Evolutionary conservation across 2,329 filamentous ascomycete genomes (phyloP), one percentile per base, ranked within the genome.

Genomic region (Xylariaceae sp.): DNA sequence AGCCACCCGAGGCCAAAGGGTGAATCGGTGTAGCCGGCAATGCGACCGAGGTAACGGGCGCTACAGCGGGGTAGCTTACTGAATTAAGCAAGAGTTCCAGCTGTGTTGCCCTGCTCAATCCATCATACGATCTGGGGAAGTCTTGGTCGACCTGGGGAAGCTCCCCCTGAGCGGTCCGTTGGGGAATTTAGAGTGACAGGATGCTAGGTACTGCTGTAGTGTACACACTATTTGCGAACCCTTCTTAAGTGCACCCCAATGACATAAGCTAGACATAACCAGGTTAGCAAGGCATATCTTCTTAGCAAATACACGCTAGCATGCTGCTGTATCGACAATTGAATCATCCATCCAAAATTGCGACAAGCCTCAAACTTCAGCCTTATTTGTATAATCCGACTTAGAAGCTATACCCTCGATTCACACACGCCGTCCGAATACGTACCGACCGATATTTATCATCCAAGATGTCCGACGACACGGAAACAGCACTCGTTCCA

Each of bases 391-490:
- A 24, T 24, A 6, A 24, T 24, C 6, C 21, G 11, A 24, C 11
- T 6, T 11, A 24, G 11, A 7, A 24, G 21, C 7, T 24, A 24
- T 7, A 7, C 11, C 21, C 6, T 24, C 11, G 21, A 24, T n/a
- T n/a, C n/a, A n/a, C n/a, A n/a, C n/a, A n/a, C n/a, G n/a, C n/a
- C n/a, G n/a, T n/a, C n/a, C n/a, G n/a, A n/a, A n/a, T n/a, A 23
- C 33, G 36, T 23, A 31, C 24, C 21, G 24, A 41, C 28, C 31
- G 33, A 26, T 14, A 34, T n/a, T 28, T 19, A 12, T 18, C 5
- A 5, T 14, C 34, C 4, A 21, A 27, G n/a, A 60, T 60, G 57
- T 55, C 57, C 3, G 56, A 57, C 44, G 57, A 59, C 47, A 51
- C 53, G 28, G 56, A 59, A 48, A 51, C 53, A 30, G 56, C 54